phyloP scores from a whole-genome alignment of 2,329 filamentous ascomycete species.

The Coniochaeta sp. region DNA sequence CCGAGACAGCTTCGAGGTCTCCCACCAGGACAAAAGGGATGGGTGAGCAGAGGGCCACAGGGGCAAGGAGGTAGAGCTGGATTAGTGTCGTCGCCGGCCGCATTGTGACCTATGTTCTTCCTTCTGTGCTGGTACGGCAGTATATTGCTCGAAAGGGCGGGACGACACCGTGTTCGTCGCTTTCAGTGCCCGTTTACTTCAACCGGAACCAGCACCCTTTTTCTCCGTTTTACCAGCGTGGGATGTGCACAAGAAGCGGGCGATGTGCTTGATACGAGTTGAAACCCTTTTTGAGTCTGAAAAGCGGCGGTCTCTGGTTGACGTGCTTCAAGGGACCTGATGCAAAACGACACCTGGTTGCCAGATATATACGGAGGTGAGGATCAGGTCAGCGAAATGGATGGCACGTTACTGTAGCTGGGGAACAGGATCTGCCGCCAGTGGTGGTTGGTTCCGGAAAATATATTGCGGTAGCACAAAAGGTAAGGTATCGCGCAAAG shows the following conservation, averaged over 20 bases:
- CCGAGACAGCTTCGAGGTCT: slow-evolving; percentile 4
- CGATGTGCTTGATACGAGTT: not conserved
- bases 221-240: not conserved
- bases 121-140: not conserved
- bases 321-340: not conserved
- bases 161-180: not conserved
- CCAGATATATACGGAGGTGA: not conserved
- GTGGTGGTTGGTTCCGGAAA: not conserved
- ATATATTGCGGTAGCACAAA: not conserved
- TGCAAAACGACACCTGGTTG: not conserved
- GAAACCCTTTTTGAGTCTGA: not conserved
- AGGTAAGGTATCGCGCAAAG: not conserved
- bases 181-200: not conserved
- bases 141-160: not conserved
- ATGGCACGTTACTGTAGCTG: not conserved
- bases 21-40: slow-evolving; percentile 4
- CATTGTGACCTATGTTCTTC: slow-evolving; percentile 2
- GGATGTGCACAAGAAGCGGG: not conserved
- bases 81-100: slow-evolving; percentile 7
- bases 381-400: not conserved
- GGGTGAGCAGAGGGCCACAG: slow-evolving; percentile 8
- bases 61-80: slow-evolving; percentile 7
- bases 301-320: not conserved
- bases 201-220: not conserved
- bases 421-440: not conserved